Base-by-base conservation (phyloP, 2,329 filamentous ascomycete genomes). In the Trichothecium sympodiale region DNA sequence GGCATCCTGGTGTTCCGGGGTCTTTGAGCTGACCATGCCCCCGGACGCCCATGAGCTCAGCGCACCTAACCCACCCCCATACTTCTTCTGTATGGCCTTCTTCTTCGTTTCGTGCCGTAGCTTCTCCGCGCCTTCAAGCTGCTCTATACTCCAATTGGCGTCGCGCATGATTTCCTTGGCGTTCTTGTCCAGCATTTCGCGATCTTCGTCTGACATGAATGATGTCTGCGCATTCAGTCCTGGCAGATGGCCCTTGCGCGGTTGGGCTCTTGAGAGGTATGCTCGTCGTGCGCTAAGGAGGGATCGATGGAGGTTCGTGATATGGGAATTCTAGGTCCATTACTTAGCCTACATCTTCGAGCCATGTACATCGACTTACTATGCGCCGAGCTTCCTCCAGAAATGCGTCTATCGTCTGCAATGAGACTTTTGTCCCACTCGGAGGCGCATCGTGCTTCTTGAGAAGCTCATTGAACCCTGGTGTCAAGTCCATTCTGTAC, bases 321-420 rank as follows among this genome's bases (percentile, higher is more conserved):
- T 93, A 54, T 93, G 86, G 7, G 78, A 73, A 54, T 94, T 91
- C 87, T 94, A 51, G 14, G 30, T 8, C 16, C 29, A 8, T 4
- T 13, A 17, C 29, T 8, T 30, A 20, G 8, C 10, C 1, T 10
- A 25, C 20, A 25, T 16, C 15, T 6, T 14, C 9, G 16, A 14
- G 8, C 13, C 8, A 18, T 17, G 10, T 8, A 28, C 33, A 35
- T 44, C 41, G 44, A 57, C 71, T 51, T 64, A 93, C 88, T 57
- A 96, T 95, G 54, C 82, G 77, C 61, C 94, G 91, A 36, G 91
- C 91, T 61, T 96, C 89, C 53, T 89, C 87, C 25, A 96, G 66
- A 54, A 96, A 98, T 49, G 83, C 82, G 55, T 95, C 84, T 34
- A 91, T 71, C 46, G 60, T 69, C 44, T 71, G 63, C 33, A 66